Conservation (phyloP, 306 rosid species). For the Cucurbita argyrosperma region DNA sequence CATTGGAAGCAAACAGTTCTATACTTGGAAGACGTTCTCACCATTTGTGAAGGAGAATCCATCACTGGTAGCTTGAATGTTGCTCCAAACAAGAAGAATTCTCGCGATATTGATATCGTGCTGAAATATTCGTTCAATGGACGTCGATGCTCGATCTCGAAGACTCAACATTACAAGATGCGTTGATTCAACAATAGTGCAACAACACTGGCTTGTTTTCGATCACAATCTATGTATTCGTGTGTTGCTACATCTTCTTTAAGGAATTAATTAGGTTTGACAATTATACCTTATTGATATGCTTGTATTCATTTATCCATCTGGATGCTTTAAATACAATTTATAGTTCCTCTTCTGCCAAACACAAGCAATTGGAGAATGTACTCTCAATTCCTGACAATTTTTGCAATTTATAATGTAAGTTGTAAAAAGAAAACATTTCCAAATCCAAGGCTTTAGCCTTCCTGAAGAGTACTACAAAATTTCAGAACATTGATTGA, state of each 20-base stretch:
- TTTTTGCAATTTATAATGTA: not conserved
- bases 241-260: not conserved
- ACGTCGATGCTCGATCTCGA: conserved; percentile 39
- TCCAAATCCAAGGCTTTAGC: not conserved
- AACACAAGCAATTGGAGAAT: not conserved
- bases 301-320: not conserved
- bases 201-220: not conserved
- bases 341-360: not conserved
- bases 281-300: not conserved
- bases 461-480: not conserved
- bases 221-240: not conserved
- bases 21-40: conserved; percentile 78
- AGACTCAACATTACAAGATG: conserved; percentile 74
- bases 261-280: not conserved
- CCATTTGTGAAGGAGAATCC: conserved; percentile 79
- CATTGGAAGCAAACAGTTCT: conserved; percentile 99
- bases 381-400: not conserved
- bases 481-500: not conserved
- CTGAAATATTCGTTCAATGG: conserved; percentile 75
- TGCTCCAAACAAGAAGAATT: conserved; percentile 70
- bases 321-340: not conserved
- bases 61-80: conserved; percentile 65
- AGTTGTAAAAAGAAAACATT: not conserved
- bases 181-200: conserved; percentile 20
- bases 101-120: conserved; percentile 76